A percentile compares a stretch with the other conserved stretches of the same genome.
Evolutionary conservation across 192 early-diverging fungal species (phyloP).

Genomic region (Coemansia sp.): DNA sequence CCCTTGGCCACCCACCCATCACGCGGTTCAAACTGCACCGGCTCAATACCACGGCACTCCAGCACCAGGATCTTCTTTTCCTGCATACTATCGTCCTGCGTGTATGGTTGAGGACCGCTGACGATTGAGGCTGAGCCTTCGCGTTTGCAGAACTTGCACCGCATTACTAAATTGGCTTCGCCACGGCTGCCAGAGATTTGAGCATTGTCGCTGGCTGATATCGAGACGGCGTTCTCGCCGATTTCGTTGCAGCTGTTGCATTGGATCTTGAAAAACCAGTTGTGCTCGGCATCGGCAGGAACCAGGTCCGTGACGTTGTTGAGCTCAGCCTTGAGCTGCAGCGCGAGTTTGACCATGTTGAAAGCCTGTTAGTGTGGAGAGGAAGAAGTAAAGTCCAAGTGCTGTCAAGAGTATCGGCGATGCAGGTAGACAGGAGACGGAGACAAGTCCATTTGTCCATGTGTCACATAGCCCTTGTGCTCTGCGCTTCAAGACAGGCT

Average conservation of each 20-base stretch:
- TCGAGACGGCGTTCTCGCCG: conserved; percentile 52
- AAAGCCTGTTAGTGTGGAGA: not conserved
- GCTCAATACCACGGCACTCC: conserved; percentile 83
- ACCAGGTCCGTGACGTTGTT: conserved; percentile 76
- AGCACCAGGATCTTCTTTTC: conserved; percentile 63
- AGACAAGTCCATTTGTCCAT: no score
- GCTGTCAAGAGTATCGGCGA: no score
- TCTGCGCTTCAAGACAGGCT: no score
- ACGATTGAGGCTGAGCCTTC: conserved; percentile 60
- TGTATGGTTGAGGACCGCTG: conserved; percentile 13
- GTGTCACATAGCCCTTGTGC: no score
- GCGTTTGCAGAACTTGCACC: conserved; percentile 86
- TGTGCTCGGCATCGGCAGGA: conserved; percentile 59
- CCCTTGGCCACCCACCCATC: conserved; percentile 67
- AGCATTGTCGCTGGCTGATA: conserved; percentile 43
- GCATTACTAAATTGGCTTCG: conserved; percentile 82
- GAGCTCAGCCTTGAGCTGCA: conserved; percentile 63
- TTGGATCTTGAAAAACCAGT: conserved; percentile 73
- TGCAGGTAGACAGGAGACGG: no score
- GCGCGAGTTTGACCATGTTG: conserved; percentile 4
- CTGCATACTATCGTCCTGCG: conserved; percentile 55
- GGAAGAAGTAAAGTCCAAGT: no score
- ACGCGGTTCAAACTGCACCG: conserved; percentile 68
- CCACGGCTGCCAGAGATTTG: conserved; percentile 72
- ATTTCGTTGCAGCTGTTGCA: conserved; percentile 81